These are phyloP conservation scores for Pichia heedii DNA, from an alignment of 805 yeast species.

Conservation along the genomic window DNA sequence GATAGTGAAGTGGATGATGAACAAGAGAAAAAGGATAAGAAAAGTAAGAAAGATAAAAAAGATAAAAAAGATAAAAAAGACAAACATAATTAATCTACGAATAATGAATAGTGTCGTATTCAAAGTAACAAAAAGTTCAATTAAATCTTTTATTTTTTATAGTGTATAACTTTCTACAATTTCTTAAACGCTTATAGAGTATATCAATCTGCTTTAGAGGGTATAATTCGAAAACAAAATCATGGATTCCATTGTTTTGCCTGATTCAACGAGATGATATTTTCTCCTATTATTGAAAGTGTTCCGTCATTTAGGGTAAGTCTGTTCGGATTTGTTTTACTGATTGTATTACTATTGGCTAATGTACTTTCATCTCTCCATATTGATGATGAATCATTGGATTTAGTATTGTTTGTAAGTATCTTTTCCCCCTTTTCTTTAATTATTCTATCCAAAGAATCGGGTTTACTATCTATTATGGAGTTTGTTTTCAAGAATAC, in stretches of 20 bases:
- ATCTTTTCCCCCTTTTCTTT: background rate
- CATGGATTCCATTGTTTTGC: conserved; percentile 6
- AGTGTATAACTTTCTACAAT: background rate
- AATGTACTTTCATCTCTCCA: background rate
- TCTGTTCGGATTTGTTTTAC: background rate
- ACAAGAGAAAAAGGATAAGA: conserved; percentile 23
- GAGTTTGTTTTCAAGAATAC: background rate
- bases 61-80: conserved; percentile 12
- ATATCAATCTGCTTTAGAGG: background rate
- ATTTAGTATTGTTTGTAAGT: background rate
- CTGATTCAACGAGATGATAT: background rate
- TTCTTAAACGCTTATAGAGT: background rate
- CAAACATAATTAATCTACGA: background rate
- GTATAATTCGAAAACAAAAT: background rate
- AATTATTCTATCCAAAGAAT: background rate
- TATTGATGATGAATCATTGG: background rate
- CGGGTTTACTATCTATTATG: background rate
- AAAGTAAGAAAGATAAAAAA: conserved; percentile 17
- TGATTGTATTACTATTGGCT: background rate
- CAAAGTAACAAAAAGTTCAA: background rate
- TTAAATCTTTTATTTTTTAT: background rate
- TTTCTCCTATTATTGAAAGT: conserved; percentile 6
- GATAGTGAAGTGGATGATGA: conserved; percentile 20
- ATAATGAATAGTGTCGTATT: background rate
- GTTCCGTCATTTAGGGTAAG: background rate